Base-by-base conservation (phyloP, 805 yeast species). In the Pichia scutulata region DNA sequence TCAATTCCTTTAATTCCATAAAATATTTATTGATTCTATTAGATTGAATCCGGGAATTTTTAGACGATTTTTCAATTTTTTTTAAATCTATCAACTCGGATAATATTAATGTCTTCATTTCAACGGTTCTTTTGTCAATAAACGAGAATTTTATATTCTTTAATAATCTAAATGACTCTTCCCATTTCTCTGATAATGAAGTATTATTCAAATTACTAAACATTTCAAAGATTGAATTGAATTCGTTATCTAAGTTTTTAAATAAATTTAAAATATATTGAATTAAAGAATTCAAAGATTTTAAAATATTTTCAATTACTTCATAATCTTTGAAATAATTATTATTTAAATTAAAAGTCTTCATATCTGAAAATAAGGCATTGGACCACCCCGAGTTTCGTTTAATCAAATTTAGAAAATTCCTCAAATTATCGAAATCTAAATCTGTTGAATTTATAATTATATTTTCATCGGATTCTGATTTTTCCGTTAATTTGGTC, bases 241-340 rank as follows among this genome's bases (percentile, higher is more conserved):
- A 74, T 21, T 58, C 62, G 39, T 60, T 64, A 33, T 66, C 80
- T 3, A 74, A 66, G 1, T 70, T 70, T 44, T 67, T 67, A 43
- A 73, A 67, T 52, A 76, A 71, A 49, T 74, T 70, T n/a, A 74
- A 69, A 41, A 72, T 70, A 55, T 78, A 77, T 56, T 76, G 82
- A 48, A 76, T 73, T 12, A 79, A 66, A 2, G 75, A 74, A 55
- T 74, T 76, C 39, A 78, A 63, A 6, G 80, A 70, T 40, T 72
- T 71, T 58, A 79, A 68, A n/a, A 78, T 74, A 18, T 67, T 62
- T 54, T 73, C 73, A 44, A 77, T 67, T 43, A 64, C 57, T 43
- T 57, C 56, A n/a, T 54, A 57, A n/a, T 55, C 55, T 21, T 59
- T 51, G 4, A 49, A 39, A 23, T 49, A 47, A 28, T 56, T 58